Conservation (phyloP, 163 green algal genomes). For the Coccomyxa subellipsoidea region DNA sequence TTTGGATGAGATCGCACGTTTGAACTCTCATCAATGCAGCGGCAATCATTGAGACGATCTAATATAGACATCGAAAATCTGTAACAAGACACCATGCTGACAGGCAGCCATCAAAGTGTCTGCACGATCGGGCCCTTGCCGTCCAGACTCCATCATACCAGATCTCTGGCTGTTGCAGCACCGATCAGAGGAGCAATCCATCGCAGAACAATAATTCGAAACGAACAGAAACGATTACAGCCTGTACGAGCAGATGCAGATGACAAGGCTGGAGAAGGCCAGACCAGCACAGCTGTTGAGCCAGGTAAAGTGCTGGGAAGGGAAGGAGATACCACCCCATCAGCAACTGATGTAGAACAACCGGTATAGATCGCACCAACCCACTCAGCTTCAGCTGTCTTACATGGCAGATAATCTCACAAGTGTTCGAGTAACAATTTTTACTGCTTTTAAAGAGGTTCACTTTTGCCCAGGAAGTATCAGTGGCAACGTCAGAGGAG, state of each 20-base stretch:
- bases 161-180: not conserved
- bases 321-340: not conserved
- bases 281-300: not conserved
- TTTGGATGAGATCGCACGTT: not conserved
- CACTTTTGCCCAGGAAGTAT: not conserved
- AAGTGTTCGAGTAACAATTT: too few species aligned
- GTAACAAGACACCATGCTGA: not conserved
- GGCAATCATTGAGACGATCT: too few species aligned
- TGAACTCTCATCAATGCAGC: too few species aligned
- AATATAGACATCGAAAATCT: too few species aligned
- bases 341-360: not conserved
- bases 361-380: too few species aligned
- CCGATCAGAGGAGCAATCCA: not conserved
- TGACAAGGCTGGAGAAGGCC: not conserved
- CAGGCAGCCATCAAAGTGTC: not conserved
- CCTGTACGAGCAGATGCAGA: not conserved
- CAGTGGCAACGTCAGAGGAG: not conserved
- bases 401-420: too few species aligned
- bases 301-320: not conserved
- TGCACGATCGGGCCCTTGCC: not conserved
- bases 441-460: too few species aligned
- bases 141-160: not conserved
- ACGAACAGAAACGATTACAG: not conserved
- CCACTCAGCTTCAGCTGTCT: too few species aligned
- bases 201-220: not conserved